Conservation (phyloP, 2,329 filamentous ascomycete genomes). For the Ophiocordyceps australis region DNA sequence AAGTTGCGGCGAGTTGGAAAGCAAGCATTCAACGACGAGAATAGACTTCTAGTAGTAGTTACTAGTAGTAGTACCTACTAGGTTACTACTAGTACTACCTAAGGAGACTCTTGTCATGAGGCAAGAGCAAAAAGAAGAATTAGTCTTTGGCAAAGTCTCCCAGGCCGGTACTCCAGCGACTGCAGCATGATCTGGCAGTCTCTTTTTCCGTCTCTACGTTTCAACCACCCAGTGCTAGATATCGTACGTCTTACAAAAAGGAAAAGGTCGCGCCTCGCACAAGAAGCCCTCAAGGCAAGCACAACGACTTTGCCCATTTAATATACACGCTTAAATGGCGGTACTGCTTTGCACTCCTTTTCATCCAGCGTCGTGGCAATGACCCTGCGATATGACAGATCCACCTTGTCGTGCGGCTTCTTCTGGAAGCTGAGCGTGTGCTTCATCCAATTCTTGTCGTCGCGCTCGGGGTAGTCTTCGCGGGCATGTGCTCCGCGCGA, state of each 20-base stretch:
- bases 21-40: too few species aligned
- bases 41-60: too few species aligned
- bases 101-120: too few species aligned
- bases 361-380: constrained; percentile 75
- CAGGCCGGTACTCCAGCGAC: too few species aligned
- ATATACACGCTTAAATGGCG: constrained; percentile 90
- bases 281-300: background rate
- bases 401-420: constrained; percentile 70
- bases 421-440: constrained; percentile 95
- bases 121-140: too few species aligned
- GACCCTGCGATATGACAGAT: constrained; percentile 74
- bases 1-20: too few species aligned
- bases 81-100: too few species aligned
- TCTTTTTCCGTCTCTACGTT: too few species aligned
- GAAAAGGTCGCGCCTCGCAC: constrained; percentile 2
- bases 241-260: constrained; percentile 5
- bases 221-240: constrained; percentile 2
- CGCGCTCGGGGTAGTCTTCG: constrained; percentile 89
- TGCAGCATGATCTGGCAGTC: too few species aligned
- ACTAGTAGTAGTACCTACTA: too few species aligned
- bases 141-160: too few species aligned
- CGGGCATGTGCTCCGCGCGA: constrained; percentile 93
- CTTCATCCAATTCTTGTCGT: constrained; percentile 98
- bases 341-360: constrained; percentile 88
- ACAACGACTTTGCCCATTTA: constrained; percentile 20